Evolutionary conservation across 257 asterid genomes (phyloP).

Genomic region (Solanum gandarillasii): DNA sequence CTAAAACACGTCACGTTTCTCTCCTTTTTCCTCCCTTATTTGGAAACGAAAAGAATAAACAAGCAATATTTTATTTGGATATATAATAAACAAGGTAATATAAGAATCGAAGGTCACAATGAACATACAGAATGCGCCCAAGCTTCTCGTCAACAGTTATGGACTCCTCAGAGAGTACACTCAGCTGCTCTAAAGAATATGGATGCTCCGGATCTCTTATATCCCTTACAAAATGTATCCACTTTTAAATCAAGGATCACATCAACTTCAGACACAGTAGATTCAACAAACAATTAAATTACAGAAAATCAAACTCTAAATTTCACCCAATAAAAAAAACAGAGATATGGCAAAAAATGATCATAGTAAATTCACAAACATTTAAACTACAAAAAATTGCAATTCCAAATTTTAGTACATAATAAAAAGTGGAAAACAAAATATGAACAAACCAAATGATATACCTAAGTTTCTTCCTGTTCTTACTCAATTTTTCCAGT

Average conservation of each 20-base stretch:
- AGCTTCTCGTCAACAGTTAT: slow-evolving; percentile 79
- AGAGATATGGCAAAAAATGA: background rate
- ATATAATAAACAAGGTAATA: background rate
- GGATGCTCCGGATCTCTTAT: slow-evolving; percentile 98
- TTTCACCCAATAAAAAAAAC: background rate
- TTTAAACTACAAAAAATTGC: background rate
- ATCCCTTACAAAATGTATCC: slow-evolving; percentile 62
- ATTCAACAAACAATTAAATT: background rate
- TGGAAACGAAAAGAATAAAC: background rate
- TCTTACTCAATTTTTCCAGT: background rate
- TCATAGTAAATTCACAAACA: background rate
- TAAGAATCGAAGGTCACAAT: background rate
- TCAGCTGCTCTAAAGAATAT: slow-evolving; percentile 82
- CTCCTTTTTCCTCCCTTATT: background rate
- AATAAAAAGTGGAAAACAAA: too few species aligned
- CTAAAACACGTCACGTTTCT: background rate
- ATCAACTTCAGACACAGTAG: background rate
- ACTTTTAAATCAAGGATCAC: slow-evolving; percentile 42
- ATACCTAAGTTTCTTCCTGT: background rate
- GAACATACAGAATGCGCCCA: slow-evolving; percentile 66
- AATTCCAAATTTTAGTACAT: background rate
- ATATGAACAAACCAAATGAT: background rate
- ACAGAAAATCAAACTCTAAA: background rate
- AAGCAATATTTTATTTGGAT: background rate
- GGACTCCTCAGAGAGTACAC: slow-evolving; percentile 84